Base-by-base conservation (phyloP, 2,329 filamentous ascomycete genomes). In the Tolypocladium pustulatum region DNA sequence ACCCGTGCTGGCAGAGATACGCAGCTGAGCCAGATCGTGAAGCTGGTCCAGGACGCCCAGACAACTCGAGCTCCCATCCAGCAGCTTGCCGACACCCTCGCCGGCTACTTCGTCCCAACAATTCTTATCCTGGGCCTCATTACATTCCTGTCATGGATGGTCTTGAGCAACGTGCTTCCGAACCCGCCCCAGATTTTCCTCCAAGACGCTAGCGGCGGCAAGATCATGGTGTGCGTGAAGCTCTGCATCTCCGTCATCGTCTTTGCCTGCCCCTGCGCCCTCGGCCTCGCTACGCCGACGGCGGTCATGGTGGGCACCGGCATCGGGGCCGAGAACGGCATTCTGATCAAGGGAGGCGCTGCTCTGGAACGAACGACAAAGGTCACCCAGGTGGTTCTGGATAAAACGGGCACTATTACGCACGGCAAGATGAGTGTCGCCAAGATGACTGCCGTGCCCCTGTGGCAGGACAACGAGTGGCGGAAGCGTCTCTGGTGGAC, bases 231-330 rank as follows among this genome's bases (percentile, higher is more conserved):
- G 2, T 99, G 94, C 70, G 79, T 97, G 63, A 95, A 97, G 77
- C 85, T 99, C 20, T 97, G 94, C 74, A 99, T 99, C 66, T 96
- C 94, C 0, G 94, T 99, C 64, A 96, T 99, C 68, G 94, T 97
- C 25, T 97, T 99, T 72, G 94, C 94, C 5, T 99, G 94, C 69
- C 94, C 94, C 22, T 99, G 94, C 69, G 94, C 94, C 1, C 84
- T 99, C n/a, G 94, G 94, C 58, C 81, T 99, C 22, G 92, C 91
- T 30, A 97, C 94, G 1, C 94, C 94, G 2, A 99, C 94, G 0
- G 94, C 94, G 2, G 92, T 99, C 70, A 97, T 99, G 94, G 94
- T 99, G 36, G 94, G 94, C 51, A 97, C 94, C n/a, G 94, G 94
- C 60, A 86, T 97, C 37, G 94, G 94, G 56, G 94, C 94, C 2